Percentiles rank a stretch among this genome's conserved stretches.
phyloP scores from a whole-genome alignment of 2,329 filamentous ascomycete species.

The Dothistroma pini region DNA sequence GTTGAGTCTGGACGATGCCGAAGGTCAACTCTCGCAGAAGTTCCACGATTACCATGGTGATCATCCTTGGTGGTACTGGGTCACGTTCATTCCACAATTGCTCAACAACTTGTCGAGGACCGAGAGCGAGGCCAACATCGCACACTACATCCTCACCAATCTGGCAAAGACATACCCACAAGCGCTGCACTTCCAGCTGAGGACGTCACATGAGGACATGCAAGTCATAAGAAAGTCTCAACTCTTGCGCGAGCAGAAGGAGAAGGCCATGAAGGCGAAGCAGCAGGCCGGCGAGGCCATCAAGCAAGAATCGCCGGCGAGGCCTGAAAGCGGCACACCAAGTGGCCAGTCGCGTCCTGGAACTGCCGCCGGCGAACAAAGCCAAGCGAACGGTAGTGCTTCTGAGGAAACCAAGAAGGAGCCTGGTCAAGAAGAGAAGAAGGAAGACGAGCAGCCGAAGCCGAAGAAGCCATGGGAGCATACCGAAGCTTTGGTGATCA shows the following conservation, averaged over 20 bases:
- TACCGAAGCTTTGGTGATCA: constrained; percentile 91
- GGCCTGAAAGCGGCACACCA: constrained; percentile 41
- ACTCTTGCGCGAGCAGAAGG: constrained; percentile 50
- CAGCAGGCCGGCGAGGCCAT: constrained; percentile 56
- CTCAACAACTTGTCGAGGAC: constrained; percentile 79
- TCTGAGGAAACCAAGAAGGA: constrained; percentile 33
- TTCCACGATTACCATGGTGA: constrained; percentile 98
- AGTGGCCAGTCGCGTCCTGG: constrained; percentile 31
- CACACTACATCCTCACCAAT: constrained; percentile 81
- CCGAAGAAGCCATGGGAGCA: constrained; percentile 89
- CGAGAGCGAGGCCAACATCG: constrained; percentile 76
- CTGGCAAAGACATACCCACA: constrained; percentile 96
- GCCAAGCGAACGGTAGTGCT: constrained; percentile 12
- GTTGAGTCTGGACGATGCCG: constrained; percentile 85
- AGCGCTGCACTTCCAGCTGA: constrained; percentile 87
- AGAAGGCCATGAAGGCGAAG: constrained; percentile 49
- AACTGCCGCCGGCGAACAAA: constrained; percentile 43
- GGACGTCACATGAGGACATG: constrained; percentile 94
- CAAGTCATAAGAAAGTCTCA: constrained; percentile 84
- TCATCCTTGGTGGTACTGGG: constrained; percentile 99
- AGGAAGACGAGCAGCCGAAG: constrained; percentile 42
- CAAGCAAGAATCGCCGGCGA: constrained; percentile 35
- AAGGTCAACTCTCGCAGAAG: constrained; percentile 75
- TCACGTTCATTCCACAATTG: constrained; percentile 96
- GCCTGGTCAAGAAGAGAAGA: constrained; percentile 45